A percentile compares a stretch with the other conserved stretches of the same genome.
phyloP scores from a whole-genome alignment of 441 rosid genomes.

The Gossypium aridum region DNA sequence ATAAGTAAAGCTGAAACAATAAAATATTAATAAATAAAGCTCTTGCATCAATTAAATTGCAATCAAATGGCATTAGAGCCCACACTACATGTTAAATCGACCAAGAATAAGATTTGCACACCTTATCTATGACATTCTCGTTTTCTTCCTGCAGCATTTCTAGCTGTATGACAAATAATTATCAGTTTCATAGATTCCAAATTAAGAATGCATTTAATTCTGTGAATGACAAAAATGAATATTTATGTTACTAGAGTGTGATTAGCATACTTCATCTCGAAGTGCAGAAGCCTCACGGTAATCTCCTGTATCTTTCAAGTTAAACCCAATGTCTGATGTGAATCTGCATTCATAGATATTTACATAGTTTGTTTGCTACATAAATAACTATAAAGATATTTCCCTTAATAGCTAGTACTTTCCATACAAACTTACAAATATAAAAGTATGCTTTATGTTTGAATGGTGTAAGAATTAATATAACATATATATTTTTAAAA shows the following conservation, averaged over 20 bases:
- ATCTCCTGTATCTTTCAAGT: conserved; percentile 32
- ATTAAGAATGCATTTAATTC: conserved; percentile 5
- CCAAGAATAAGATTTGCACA: conserved; percentile 11
- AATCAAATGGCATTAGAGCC: not conserved
- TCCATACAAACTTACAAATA: not conserved
- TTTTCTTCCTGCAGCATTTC: conserved; percentile 79
- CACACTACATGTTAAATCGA: not conserved
- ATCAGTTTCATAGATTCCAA: conserved; percentile 11
- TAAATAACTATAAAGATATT: not conserved
- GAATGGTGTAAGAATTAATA: not conserved
- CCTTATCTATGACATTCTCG: conserved; percentile 55
- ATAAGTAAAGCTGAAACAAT: too few relatives aligned
- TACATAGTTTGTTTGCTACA: conserved; percentile 9
- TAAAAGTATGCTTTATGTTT: not conserved
- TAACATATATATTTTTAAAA: not conserved
- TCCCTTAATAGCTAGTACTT: not conserved
- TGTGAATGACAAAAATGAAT: not conserved
- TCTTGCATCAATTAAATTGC: not conserved
- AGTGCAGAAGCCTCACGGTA: conserved; percentile 69
- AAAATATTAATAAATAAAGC: too few relatives aligned
- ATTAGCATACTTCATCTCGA: conserved; percentile 53
- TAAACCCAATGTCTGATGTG: conserved; percentile 30
- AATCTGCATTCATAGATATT: conserved; percentile 35
- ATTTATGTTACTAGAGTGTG: not conserved
- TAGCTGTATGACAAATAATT: conserved; percentile 30